Evolutionary conservation across 1,284 basidiomycete genomes (phyloP), one percentile per base, ranked within the genome.

Genomic region (Vanrija pseudolonga): DNA sequence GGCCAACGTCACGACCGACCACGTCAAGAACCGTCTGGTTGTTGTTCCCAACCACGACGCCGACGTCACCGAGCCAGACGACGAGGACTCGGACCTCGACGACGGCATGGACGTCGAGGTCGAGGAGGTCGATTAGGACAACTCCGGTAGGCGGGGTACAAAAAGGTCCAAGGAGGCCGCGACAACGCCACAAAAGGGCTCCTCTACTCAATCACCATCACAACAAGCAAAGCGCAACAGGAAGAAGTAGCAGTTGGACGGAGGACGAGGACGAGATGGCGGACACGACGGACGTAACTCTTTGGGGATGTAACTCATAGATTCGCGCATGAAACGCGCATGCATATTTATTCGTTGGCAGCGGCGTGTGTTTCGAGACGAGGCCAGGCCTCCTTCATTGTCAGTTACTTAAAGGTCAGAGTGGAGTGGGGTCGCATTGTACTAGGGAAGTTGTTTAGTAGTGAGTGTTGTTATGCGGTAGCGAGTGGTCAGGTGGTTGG

Each of bases 31-130:
- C 76, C 83, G 86, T 28, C 76, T 98, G 40, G 76, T 82, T 36
- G 85, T 97, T 52, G 67, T 88, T 23, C 87, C 93, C 11, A 98
- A 98, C 74, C 96, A 98, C 59, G 74, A 76, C 32, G 59, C 60
- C 18, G 71, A 74, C 47, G 71, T 76, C 38, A 61, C 60, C 11
- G 47, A 62, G 47, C 70, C 71, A 6, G 70, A 73, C 40, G 72
- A 67, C 49, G 70, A 70, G 23, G 60, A 63, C 36, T 41, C 38
- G 2, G 57, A 60, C 19, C 62, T 65, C 40, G 71, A 72, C 41
- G 69, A 73, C 45, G 67, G 53, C 19, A 73, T 71, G 61, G 76
- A 76, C 50, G 68, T 75, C 49, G 69, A 74, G 55, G 66, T 76
- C 20, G 75, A 77, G 52, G 76, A 77, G 55, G 59, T 77, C 62